Conservation (phyloP, 2,329 filamentous ascomycete species). For the Penicillium corylophilum region DNA sequence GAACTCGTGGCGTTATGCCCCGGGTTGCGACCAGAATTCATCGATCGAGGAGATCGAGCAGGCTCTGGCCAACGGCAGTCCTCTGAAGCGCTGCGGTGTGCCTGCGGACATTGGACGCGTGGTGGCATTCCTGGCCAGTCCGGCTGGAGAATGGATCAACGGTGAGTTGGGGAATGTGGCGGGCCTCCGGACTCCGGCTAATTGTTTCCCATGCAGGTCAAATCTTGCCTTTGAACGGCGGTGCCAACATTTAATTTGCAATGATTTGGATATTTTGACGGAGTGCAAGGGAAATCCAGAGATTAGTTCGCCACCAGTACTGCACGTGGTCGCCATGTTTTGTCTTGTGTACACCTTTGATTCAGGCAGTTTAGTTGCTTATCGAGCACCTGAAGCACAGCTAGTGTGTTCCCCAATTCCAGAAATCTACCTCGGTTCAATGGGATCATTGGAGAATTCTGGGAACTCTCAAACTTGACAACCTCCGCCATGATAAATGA, state of each 20-base stretch:
- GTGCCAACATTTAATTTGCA: slow-evolving; percentile 21
- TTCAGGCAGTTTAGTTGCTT: too few species aligned
- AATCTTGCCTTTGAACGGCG: slow-evolving; percentile 25
- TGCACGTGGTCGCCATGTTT: background rate
- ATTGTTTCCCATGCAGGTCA: slow-evolving; percentile 14
- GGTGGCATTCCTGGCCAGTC: slow-evolving; percentile 56
- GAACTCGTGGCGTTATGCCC: slow-evolving; percentile 66
- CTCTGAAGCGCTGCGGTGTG: slow-evolving; percentile 59
- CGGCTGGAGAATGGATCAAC: slow-evolving; percentile 65
- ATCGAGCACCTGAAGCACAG: too few species aligned
- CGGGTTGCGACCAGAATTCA: slow-evolving; percentile 42
- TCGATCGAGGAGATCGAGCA: slow-evolving; percentile 55
- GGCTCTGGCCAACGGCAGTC: slow-evolving; percentile 57
- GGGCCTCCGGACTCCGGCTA: background rate
- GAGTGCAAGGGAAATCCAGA: background rate
- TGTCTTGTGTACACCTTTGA: too few species aligned
- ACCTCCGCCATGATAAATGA: too few species aligned
- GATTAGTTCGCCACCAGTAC: background rate
- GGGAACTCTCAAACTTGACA: too few species aligned
- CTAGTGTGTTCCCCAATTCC: too few species aligned
- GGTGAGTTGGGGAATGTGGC: slow-evolving; percentile 43
- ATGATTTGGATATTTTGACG: background rate
- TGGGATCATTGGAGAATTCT: too few species aligned
- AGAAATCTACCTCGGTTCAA: too few species aligned
- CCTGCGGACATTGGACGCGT: slow-evolving; percentile 61